Evolutionary conservation across 306 rosid species (phyloP).

Genomic region (Gastrolobium bilobum): DNA sequence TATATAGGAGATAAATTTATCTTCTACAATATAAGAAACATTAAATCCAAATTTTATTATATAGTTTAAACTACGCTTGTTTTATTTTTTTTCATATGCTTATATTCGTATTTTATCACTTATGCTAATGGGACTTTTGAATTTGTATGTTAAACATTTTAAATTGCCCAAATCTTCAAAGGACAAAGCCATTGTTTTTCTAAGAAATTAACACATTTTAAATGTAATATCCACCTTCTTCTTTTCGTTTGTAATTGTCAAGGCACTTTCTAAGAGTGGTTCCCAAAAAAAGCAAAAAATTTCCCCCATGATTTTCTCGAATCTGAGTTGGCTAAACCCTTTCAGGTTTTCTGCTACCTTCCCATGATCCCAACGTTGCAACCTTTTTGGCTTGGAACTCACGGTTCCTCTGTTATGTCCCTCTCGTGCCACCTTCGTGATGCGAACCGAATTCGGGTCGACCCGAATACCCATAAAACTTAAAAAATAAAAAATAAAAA

Average conservation of each 20-base stretch:
- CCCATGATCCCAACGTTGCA: conserved; percentile 32
- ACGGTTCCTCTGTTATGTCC: conserved; percentile 55
- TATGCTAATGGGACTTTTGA: too few species aligned
- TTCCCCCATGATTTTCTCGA: conserved; percentile 54
- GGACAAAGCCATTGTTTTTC: neutral
- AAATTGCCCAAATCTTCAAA: neutral
- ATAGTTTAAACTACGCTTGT: too few species aligned
- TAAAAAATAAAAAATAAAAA: neutral
- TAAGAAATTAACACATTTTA: too few species aligned
- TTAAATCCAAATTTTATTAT: too few species aligned
- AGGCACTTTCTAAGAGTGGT: conserved; percentile 33
- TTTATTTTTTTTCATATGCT: too few species aligned
- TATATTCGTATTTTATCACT: too few species aligned
- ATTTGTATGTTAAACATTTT: too few species aligned
- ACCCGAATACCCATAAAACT: neutral
- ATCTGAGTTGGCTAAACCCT: conserved; percentile 49
- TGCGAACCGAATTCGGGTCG: conserved; percentile 30
- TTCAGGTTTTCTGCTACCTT: conserved; percentile 11
- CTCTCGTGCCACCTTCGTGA: conserved; percentile 50
- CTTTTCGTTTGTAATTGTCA: neutral
- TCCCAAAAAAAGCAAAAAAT: conserved; percentile 53
- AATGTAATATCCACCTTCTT: neutral
- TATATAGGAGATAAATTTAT: too few species aligned
- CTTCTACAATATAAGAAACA: too few species aligned
- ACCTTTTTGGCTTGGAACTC: conserved; percentile 56